phyloP scores from a whole-genome alignment of 2,329 filamentous ascomycete genomes.

The Hypoxylon sp. region DNA sequence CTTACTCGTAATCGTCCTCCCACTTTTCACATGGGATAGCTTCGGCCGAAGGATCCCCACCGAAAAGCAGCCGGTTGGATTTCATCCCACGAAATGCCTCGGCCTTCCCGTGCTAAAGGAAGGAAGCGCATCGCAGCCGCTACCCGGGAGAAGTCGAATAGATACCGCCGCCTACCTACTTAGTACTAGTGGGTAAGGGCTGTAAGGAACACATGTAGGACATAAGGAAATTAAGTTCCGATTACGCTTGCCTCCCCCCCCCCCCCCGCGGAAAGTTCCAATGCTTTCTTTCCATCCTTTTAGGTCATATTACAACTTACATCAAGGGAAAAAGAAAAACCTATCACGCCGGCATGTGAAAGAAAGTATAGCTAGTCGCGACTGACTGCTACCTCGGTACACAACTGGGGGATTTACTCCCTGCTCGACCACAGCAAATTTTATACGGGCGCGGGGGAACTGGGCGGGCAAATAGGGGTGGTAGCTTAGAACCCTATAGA shows the following conservation, averaged over 20 bases:
- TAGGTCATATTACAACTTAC: not conserved
- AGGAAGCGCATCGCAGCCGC: not conserved
- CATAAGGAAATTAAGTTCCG: slow-evolving; percentile 11
- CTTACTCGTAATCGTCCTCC: too few relatives aligned
- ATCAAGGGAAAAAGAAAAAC: not conserved
- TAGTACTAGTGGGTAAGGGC: not conserved
- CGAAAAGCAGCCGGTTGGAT: not conserved
- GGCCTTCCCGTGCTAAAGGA: not conserved
- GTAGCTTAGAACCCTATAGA: not conserved
- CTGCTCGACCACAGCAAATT: not conserved
- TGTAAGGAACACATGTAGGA: not conserved
- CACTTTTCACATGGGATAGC: not conserved
- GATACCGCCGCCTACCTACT: too few relatives aligned
- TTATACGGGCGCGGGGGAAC: not conserved
- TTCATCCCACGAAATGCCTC: slow-evolving; percentile 5
- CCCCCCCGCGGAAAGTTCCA: too few relatives aligned
- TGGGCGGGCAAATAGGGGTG: not conserved
- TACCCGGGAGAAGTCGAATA: not conserved
- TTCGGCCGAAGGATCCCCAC: not conserved
- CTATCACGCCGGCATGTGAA: not conserved
- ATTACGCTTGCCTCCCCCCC: not conserved
- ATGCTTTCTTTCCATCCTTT: not conserved
- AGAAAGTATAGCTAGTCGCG: too few relatives aligned
- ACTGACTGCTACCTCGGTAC: not conserved
- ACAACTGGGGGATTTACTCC: not conserved